phyloP scores from a whole-genome alignment of 140 eudicot genomes.

The Stevia rebaudiana region DNA sequence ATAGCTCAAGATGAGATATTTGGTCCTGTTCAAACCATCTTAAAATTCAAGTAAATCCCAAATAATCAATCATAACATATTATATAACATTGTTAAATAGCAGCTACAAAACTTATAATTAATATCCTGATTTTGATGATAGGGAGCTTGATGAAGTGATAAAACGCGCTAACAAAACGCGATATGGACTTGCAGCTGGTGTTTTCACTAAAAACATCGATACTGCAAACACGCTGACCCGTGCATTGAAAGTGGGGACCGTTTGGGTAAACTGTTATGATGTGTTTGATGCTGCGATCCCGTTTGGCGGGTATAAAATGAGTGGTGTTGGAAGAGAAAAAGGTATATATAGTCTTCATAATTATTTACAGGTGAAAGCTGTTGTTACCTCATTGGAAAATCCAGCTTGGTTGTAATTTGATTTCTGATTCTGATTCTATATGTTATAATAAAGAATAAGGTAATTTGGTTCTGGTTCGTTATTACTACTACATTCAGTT shows the following conservation, averaged over 20 bases:
- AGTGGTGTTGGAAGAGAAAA: slow-evolving; percentile 93
- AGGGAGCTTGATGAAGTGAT: slow-evolving; percentile 80
- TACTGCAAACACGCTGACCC: slow-evolving; percentile 68
- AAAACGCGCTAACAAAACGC: slow-evolving; percentile 53
- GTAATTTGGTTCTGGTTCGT: not conserved
- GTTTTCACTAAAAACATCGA: slow-evolving; percentile 78
- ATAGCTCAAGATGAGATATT: slow-evolving; percentile 92
- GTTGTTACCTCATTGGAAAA: slow-evolving; percentile 72
- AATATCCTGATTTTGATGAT: not conserved
- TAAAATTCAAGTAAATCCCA: slow-evolving; percentile 73
- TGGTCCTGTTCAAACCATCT: slow-evolving; percentile 90
- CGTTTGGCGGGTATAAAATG: slow-evolving; percentile 97
- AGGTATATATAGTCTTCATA: slow-evolving; percentile 72
- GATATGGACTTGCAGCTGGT: slow-evolving; percentile 95
- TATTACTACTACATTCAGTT: no score
- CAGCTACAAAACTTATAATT: not conserved
- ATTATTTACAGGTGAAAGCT: slow-evolving; percentile 91
- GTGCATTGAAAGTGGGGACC: slow-evolving; percentile 78
- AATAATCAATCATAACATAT: not conserved
- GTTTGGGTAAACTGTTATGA: slow-evolving; percentile 91
- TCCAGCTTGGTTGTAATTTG: slow-evolving; percentile 71
- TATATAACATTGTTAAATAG: not conserved
- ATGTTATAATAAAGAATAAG: not conserved
- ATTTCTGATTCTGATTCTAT: not conserved
- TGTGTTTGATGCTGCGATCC: slow-evolving; percentile 84